Evolutionary conservation across 345 rosid species (phyloP), one percentile per base, ranked within the genome.

Genomic region (Eucalyptus regnans): DNA sequence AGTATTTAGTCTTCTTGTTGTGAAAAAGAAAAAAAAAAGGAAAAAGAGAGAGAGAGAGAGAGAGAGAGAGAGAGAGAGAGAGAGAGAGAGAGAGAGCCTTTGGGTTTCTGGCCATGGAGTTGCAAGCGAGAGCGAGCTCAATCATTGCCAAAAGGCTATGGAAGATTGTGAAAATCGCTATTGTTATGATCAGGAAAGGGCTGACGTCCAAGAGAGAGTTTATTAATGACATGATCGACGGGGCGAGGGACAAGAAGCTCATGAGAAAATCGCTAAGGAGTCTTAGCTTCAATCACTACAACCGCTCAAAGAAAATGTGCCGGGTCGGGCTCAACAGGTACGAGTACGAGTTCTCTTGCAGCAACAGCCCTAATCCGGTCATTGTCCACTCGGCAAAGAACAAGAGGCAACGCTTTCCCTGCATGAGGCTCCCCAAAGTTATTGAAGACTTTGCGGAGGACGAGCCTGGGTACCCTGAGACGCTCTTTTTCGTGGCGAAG

Each of bases 341-440:
- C 44, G 83, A 85, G 37, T 89, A 85, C 27, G 90, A 89, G 48
- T 89, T 89, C 88, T 89, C 90, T 60, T 89, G 90, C 90, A 25
- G 83, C 87, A 86, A 86, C 87, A 89, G 85, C 85, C 90, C 88
- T 7, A 50, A 60, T 14, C 84, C 50, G 25, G 7, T 62, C 51
- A 58, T 60, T 22, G 86, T 58, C 90, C 87, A 50, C 41, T 17
- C 31, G 29, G 52, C 66, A 84, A 85, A 62, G 49, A 89, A 41
- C 60, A 86, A 85, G 88, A 76, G 29, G 27, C 87, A 48, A 43
- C 29, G 50, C 51, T 86, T 89, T 60, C 50, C 86, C 81, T 89
- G 64, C 87, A 13, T 88, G 44, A 80, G 83, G 31, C 68, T 86
- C 50, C 84, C 86, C 50, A 9, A 50, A n/a, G 76, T 89, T 41